These are phyloP conservation scores for Aciculoconidium aculeatum DNA, from an alignment of 805 yeast genomes.

Conservation along the genomic window DNA sequence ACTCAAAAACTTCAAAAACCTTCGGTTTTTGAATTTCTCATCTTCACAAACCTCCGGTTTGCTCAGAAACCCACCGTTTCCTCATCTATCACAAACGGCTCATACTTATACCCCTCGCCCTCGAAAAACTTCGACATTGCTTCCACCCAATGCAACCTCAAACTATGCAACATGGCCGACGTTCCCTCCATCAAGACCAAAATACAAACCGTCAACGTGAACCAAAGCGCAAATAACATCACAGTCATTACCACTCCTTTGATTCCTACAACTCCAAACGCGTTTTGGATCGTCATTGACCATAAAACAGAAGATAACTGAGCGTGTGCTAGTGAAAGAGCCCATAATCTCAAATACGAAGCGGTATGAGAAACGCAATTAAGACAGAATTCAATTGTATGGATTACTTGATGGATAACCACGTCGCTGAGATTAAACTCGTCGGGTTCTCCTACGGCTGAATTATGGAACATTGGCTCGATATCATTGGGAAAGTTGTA, in stretches of 20 bases:
- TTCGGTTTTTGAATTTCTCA: too few species aligned
- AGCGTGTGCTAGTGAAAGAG: slow-evolving; percentile 93
- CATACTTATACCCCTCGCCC: slow-evolving; percentile 91
- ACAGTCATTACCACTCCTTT: slow-evolving; percentile 72
- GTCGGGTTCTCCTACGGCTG: slow-evolving; percentile 45
- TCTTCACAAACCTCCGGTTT: too few species aligned
- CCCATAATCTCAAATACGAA: slow-evolving; percentile 94
- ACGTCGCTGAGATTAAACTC: slow-evolving; percentile 83
- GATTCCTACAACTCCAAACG: slow-evolving; percentile 62
- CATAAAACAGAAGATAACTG: slow-evolving; percentile 93
- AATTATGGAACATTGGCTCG: slow-evolving; percentile 27
- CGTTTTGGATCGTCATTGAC: slow-evolving; percentile 86
- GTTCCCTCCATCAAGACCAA: slow-evolving; percentile 98
- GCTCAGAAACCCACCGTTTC: too few species aligned
- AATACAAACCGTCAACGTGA: slow-evolving; percentile 81
- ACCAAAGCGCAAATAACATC: slow-evolving; percentile 90
- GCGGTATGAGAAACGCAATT: slow-evolving; percentile 99
- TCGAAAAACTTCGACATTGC: slow-evolving; percentile 97
- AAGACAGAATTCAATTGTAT: slow-evolving; percentile 94
- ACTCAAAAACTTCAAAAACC: too few species aligned
- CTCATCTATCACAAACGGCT: too few species aligned
- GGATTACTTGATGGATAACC: slow-evolving; percentile 95
- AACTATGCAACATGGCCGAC: slow-evolving; percentile 97
- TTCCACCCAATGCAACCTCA: slow-evolving; percentile 99
- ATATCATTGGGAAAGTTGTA: slow-evolving; percentile 31